Evolutionary conservation across 2,329 filamentous ascomycete species (phyloP), one percentile per base, ranked within the genome.

Genomic region (Aspergillus ibericus): DNA sequence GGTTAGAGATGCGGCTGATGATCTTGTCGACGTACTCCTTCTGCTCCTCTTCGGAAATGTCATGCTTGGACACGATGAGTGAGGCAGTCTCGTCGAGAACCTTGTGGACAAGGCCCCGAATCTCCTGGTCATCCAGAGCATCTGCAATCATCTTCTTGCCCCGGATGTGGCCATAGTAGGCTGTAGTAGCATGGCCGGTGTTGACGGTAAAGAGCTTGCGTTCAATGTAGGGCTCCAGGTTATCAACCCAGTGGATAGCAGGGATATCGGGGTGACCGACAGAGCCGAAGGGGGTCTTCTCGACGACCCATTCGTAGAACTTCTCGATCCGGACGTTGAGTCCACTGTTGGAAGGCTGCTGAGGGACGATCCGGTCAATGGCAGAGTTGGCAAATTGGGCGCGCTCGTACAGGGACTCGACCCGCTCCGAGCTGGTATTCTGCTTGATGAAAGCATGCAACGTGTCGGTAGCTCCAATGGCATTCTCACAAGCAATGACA

Each of bases 131-230:
- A 62, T 86, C 85, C 64, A 98, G 85, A 8, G 93, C 89, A 69
- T 98, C 93, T 74, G 95, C 91, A 66, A 99, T 92, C 60, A 90
- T 96, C 72, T 85, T 83, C 83, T 96, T 93, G 72, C 90, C 88
- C 66, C 88, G 85, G 80, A 92, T 85, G 84, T 96, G 90, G 56
- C 93, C 93, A 77, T 95, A 93, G 85, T 98, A 98, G 60, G 95
- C 93, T 18, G 93, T 93, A 7, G 93, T 96, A 60, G 95, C 95
- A 75, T 99, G 95, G 56, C 92, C 90, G 20, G 95, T 99, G 85
- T 99, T 99, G 84, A 99, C 93, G 20, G 95, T 99, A 84, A 93
- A 99, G 65, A 99, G 88, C 85, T 99, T 99, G 78, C 95, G 93
- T 87, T 99, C 95, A 71, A 99, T 98, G 81, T 93, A 99, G 58